Conservation (phyloP, 106 monocot species). For the Iris macrosiphon region DNA sequence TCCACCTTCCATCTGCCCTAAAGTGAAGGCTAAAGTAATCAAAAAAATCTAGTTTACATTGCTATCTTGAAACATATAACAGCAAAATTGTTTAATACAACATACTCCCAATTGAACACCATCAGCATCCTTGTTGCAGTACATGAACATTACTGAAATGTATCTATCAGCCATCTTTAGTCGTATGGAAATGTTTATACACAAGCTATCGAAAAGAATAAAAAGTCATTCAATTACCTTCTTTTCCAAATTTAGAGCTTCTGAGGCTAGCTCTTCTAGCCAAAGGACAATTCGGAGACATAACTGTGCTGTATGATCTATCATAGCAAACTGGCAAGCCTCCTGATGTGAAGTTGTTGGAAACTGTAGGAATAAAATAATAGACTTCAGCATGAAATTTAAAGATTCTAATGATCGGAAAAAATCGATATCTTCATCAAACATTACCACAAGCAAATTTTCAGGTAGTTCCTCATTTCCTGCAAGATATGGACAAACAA, state of each 20-base stretch:
- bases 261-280: constrained; percentile 92
- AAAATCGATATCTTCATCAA: background rate
- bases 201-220: background rate
- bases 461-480: constrained; percentile 77
- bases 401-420: background rate
- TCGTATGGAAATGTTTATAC: too few relatives aligned
- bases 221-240: constrained; percentile 45
- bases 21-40: too few relatives aligned
- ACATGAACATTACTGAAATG: too few relatives aligned
- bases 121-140: too few relatives aligned
- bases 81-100: too few relatives aligned
- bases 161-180: too few relatives aligned
- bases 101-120: too few relatives aligned
- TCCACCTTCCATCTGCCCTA: too few relatives aligned
- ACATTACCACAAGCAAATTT: constrained; percentile 54
- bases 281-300: constrained; percentile 83
- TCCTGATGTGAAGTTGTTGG: constrained; percentile 95
- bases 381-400: background rate
- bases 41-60: too few relatives aligned
- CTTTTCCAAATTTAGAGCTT: constrained; percentile 78
- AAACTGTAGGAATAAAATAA: constrained; percentile 27
- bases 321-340: constrained; percentile 75
- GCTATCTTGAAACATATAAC: too few relatives aligned
- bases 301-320: constrained; percentile 74
- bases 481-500: constrained; percentile 31